These are phyloP conservation scores for Diversispora eburnea DNA, from an alignment of 192 early-diverging fungal species.

Conservation along the genomic window DNA sequence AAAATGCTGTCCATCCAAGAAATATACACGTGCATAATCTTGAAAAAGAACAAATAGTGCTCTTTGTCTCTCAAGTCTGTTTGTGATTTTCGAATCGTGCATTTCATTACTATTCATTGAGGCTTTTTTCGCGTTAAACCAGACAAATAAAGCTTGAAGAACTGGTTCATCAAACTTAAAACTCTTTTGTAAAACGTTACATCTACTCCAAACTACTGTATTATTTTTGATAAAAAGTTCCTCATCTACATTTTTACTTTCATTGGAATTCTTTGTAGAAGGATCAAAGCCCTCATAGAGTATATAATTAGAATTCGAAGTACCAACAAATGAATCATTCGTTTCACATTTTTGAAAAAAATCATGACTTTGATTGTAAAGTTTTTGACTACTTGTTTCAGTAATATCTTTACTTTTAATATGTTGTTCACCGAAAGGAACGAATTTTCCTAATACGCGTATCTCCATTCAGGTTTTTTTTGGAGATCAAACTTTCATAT, in stretches of 20 bases:
- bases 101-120: conserved; percentile 8
- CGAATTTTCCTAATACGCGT: conserved; percentile 26
- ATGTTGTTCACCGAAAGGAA: conserved; percentile 20
- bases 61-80: conserved; percentile 25
- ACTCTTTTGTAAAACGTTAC: conserved; percentile 35
- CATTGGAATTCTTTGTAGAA: not conserved
- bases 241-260: conserved; percentile 33
- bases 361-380: not conserved
- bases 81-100: not conserved
- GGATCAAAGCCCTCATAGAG: not conserved
- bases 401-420: not conserved
- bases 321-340: no score
- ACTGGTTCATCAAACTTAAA: conserved; percentile 36
- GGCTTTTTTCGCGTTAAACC: conserved; percentile 34
- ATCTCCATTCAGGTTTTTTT: conserved; percentile 19
- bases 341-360: no score
- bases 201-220: conserved; percentile 39
- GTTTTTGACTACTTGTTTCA: not conserved
- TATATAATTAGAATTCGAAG: not conserved
- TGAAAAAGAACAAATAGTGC: conserved; percentile 37
- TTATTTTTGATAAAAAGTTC: conserved; percentile 33
- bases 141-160: conserved; percentile 40
- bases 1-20: conserved; percentile 34
- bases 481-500: no score
- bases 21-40: conserved; percentile 36